Percentiles rank a stretch among this genome's conserved stretches.
Evolutionary conservation across 1,139 yeast genomes (phyloP).

Genomic region (Scheffersomyces quercinus): DNA sequence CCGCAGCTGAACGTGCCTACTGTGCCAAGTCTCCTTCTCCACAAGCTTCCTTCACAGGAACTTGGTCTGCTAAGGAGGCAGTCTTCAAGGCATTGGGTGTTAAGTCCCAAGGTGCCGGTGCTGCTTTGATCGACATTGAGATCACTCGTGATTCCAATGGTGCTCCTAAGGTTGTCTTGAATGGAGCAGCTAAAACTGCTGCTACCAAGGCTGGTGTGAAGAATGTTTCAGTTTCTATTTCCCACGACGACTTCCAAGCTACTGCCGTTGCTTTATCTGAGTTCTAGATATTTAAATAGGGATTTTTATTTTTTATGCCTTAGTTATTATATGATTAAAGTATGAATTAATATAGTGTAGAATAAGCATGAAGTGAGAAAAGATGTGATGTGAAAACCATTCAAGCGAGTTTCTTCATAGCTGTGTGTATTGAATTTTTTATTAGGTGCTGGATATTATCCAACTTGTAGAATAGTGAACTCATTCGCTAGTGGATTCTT

Average conservation of each 20-base stretch:
- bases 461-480: no score
- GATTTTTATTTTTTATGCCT: neutral
- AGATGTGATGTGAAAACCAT: no score
- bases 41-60: slow-evolving; percentile 92
- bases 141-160: slow-evolving; percentile 73
- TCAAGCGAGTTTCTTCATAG: no score
- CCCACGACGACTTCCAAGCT: slow-evolving; percentile 96
- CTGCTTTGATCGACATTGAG: slow-evolving; percentile 88
- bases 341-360: neutral
- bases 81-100: slow-evolving; percentile 95
- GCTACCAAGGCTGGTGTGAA: slow-evolving; percentile 73
- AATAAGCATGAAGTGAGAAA: neutral
- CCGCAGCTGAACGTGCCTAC: slow-evolving; percentile 74
- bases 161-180: slow-evolving; percentile 76
- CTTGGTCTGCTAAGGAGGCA: slow-evolving; percentile 99
- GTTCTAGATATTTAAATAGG: slow-evolving; percentile 25
- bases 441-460: no score
- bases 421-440: no score
- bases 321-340: neutral
- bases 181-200: slow-evolving; percentile 74
- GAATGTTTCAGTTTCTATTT: slow-evolving; percentile 79
- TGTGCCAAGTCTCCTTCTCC: slow-evolving; percentile 73
- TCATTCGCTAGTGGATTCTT: no score
- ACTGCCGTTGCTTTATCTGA: slow-evolving; percentile 95
- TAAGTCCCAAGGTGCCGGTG: slow-evolving; percentile 91